Evolutionary conservation across 768 basidiomycete species (phyloP), one percentile per base, ranked within the genome.

Genomic region (Trametes cinnabarina): DNA sequence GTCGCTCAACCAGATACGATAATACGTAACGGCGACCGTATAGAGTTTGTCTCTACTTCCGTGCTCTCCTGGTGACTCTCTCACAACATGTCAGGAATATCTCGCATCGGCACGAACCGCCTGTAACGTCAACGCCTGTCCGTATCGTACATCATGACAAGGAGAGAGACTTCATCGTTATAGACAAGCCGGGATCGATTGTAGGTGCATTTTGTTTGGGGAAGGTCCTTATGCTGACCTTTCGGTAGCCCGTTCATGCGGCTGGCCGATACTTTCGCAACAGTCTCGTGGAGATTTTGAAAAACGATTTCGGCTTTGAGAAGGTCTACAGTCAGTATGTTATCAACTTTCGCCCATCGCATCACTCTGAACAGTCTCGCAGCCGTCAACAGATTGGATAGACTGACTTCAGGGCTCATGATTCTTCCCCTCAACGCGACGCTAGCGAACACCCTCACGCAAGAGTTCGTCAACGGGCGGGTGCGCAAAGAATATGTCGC

Each of bases 31-130:
- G 94, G 94, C 8, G 96, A 99, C 71, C 80, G 91, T 25, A 86
- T 97, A 49, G 92, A 96, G 92, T 93, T 61, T 61, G 88, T 79
- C 23, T 6, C 12, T 11, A 11, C 3, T 3, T 46, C 14, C 44
- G 22, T 26, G 15, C 15, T 26, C 14, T n/a, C 4, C 39, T 4
- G 25, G 35, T 53, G 40, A 56, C 46, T 5, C 22, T 8, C 42
- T 43, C 19, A 43, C 42, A 23, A 43, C 20, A 8, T 8, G 3
- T 43, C 19, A 14, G 93, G 68, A 97, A 98, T 66, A 81, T 95
- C 14, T 92, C 95, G 14, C 93, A 95, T 72, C 81, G 94, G n/a
- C 97, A 99, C 69, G 97, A 99, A 73, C 97, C 97, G 5, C 94
- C 97, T 3, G 88, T 99, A 3, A 87, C 94, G 1, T 84, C 88